Base-by-base conservation (phyloP, 1,284 basidiomycete species). In the Sparassis latifolia region DNA sequence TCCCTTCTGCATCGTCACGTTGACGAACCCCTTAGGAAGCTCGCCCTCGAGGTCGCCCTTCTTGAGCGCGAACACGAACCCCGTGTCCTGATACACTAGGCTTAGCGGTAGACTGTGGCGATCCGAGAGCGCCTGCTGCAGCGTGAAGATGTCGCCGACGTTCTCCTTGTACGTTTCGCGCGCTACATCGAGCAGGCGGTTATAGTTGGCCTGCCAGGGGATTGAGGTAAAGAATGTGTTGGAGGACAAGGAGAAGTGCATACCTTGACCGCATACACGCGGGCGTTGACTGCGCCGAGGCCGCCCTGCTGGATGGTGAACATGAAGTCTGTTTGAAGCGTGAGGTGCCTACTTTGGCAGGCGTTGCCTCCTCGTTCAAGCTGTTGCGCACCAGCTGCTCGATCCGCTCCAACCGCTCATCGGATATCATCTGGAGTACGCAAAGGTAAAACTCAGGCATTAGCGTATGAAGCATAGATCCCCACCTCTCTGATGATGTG, bases 121-220 rank as follows among this genome's bases (percentile, higher is more conserved):
- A 50, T 86, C 78, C 2, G 78, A 72, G 4, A 91, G 67, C 0
- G 68, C 69, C 7, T 72, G 71, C 53, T 78, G 80, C 37, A 93
- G 71, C 46, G 82, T 75, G 54, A 83, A 81, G 45, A 95, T 92
- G 60, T 97, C 93, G 2, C 81, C 78, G 12, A 93, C 76, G 57
- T 95, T 95, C 64, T 97, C 94, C 59, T 87, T 89, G 70, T 88
- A 92, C 0, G 94, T 95, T 62, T 92, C 88, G 5, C 95, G 80
- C 1, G 94, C 95, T 3, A 97, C 89, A 56, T 97, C 94, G 9
- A 98, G 81, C 7, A 96, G 75, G 27, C 82, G 80, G 56, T 92
- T 89, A 58, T 77, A 79, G 53, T 89, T 86, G 1, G 89, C 86
- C 82, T 86, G 42, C 9, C 20, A 41, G 20, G 20, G 20, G 20